Evolutionary conservation across 2,329 filamentous ascomycete species (phyloP).

Genomic region (Chrysosporium queenslandicum): DNA sequence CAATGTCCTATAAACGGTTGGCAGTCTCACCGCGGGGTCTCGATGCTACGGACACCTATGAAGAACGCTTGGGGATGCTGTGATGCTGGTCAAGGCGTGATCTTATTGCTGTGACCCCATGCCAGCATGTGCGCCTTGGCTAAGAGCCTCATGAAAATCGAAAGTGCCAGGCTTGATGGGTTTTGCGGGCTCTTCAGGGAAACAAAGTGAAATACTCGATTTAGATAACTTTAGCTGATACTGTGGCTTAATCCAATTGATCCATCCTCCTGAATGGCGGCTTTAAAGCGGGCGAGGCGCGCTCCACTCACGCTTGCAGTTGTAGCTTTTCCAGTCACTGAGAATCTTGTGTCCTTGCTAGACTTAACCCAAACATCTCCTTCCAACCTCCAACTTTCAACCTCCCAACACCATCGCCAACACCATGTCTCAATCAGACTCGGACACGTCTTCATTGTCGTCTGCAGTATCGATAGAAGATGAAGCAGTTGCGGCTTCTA

Average conservation of each 20-base stretch:
- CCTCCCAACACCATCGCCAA: conserved; percentile 26
- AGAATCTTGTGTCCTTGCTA: conserved; percentile 1
- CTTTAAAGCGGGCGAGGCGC: conserved; percentile 17
- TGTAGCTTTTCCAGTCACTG: conserved; percentile 19
- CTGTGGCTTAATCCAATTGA: conserved; percentile 7
- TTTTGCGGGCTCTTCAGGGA: conserved; percentile 1
- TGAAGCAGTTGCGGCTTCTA: conserved; percentile 37
- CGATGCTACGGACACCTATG: not conserved
- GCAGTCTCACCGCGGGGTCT: not conserved
- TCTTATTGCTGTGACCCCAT: not conserved
- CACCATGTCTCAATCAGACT: conserved; percentile 44
- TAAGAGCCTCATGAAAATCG: not conserved
- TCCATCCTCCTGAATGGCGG: conserved; percentile 7
- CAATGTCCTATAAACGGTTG: not conserved
- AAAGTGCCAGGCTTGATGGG: not conserved
- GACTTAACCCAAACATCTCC: conserved; percentile 19
- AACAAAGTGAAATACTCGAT: conserved; percentile 1
- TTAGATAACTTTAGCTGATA: conserved; percentile 11
- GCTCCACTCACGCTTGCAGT: conserved; percentile 26
- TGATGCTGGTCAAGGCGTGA: not conserved
- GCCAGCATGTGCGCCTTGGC: not conserved
- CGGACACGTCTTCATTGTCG: conserved; percentile 41
- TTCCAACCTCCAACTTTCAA: conserved; percentile 18
- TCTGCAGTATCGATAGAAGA: conserved; percentile 52
- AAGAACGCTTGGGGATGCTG: not conserved